phyloP scores from a whole-genome alignment of 495 filamentous ascomycete genomes.

The Daldinia vernicosa region DNA sequence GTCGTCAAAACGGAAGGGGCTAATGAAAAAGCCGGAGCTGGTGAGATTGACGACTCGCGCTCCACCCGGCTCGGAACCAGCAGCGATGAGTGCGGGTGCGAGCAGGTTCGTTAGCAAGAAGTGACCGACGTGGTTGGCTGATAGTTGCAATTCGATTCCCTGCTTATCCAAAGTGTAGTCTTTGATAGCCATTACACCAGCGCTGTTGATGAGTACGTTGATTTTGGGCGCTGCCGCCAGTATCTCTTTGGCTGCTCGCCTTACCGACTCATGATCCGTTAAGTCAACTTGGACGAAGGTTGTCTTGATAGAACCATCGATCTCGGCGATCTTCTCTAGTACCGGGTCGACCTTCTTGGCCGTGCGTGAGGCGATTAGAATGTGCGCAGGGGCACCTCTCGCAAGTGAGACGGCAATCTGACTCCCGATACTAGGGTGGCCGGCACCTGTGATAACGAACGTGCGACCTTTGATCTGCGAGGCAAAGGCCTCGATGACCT shows the following conservation, averaged over 20 bases:
- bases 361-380: constrained; percentile 62
- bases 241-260: constrained; percentile 49
- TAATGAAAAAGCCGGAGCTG: constrained; percentile 39
- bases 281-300: constrained; percentile 51
- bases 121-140: constrained; percentile 31
- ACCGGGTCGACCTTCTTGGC: constrained; percentile 54
- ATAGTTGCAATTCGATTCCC: constrained; percentile 57
- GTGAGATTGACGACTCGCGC: constrained; percentile 54
- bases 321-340: constrained; percentile 29
- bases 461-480: constrained; percentile 46
- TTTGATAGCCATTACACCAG: constrained; percentile 62
- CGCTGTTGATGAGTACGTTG: constrained; percentile 64
- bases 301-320: constrained; percentile 34
- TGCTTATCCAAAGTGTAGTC: constrained; percentile 36
- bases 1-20: constrained; percentile 48
- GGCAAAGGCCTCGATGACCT: constrained; percentile 50
- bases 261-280: constrained; percentile 52
- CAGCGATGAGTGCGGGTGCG: constrained; percentile 41
- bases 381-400: constrained; percentile 22
- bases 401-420: constrained; percentile 28
- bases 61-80: constrained; percentile 12
- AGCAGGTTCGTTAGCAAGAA: constrained; percentile 53
- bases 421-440: constrained; percentile 26
- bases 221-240: constrained; percentile 49
- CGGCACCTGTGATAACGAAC: constrained; percentile 28